A percentile compares a stretch with the other conserved stretches of the same genome.
Evolutionary conservation across 2,329 filamentous ascomycete genomes (phyloP).

Genomic region (Ophiostoma pallidulum): DNA sequence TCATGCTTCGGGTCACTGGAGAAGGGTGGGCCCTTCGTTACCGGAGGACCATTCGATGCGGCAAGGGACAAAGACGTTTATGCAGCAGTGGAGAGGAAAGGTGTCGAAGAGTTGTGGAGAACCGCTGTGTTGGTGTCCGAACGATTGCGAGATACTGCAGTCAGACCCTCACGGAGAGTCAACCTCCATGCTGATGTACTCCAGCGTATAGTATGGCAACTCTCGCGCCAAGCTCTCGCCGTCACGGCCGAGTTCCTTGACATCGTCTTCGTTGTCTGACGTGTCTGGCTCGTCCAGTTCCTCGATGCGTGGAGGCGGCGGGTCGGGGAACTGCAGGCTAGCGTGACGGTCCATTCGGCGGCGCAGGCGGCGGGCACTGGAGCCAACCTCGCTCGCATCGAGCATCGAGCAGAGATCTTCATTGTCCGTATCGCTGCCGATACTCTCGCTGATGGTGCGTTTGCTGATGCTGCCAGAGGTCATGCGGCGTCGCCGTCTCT

Average conservation of each 20-base stretch:
- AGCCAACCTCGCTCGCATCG: slow-evolving; percentile 33
- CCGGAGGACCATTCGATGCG: no score
- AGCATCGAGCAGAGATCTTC: slow-evolving; percentile 30
- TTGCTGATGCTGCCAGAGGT: slow-evolving; percentile 46
- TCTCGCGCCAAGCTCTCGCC: slow-evolving; percentile 37
- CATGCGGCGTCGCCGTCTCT: slow-evolving; percentile 36
- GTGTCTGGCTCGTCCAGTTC: slow-evolving; percentile 45
- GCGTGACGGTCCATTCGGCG: slow-evolving; percentile 37
- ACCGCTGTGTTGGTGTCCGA: no score
- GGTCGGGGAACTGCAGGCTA: slow-evolving; percentile 40
- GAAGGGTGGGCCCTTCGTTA: no score
- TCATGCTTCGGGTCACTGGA: no score
- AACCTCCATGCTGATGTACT: slow-evolving; percentile 44
- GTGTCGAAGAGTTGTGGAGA: no score
- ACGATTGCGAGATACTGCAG: no score
- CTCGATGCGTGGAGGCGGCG: slow-evolving; percentile 40
- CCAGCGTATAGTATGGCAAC: slow-evolving; percentile 40
- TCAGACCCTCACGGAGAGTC: slow-evolving; percentile 26
- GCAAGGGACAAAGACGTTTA: no score
- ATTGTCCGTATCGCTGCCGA: slow-evolving; percentile 39
- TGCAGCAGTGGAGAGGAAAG: no score
- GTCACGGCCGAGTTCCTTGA: slow-evolving; percentile 21
- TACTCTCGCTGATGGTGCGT: slow-evolving; percentile 41
- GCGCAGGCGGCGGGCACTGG: slow-evolving; percentile 38
- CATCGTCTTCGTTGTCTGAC: slow-evolving; percentile 27